Evolutionary conservation across 1,284 basidiomycete species (phyloP), one percentile per base, ranked within the genome.

Genomic region (Ceratobasidium sp.): DNA sequence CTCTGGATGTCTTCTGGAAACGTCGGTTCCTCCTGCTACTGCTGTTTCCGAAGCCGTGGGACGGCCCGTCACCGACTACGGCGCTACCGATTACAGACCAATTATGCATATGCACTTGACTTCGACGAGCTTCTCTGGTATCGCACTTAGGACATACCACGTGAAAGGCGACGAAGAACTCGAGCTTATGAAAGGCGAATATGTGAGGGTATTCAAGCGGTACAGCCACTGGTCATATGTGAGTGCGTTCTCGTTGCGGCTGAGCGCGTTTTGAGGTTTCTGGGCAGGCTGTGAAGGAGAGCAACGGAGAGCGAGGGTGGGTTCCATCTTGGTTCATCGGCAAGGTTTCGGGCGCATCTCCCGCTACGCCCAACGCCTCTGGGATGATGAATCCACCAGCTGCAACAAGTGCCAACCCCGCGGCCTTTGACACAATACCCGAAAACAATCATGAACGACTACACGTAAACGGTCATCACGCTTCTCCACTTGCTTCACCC

Each of bases 181-280:
- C 80, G 91, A 93, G 80, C 86, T 99, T 55, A 88, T 88, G 75
- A 97, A 96, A 83, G 96, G 96, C 81, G 95, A 98, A 83, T 87
- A 90, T 23, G 83, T 99, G 79, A 88, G 96, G 79, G 97, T 99
- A 64, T 98, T 98, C 87, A 99, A 98, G 87, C 91, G 95, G 82
- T 99, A 98, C 84, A 98, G 98, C 81, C 95, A 97, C 86, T 98
- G 96, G 96, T 96, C 93, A 85, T 96, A 96, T 85, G 92, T 93
- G 81, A 78, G 90, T 87, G n/a, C 77, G 66, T 79, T 55, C 30
- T 62, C 60, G 65, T 38, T 18, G 77, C 44, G 66, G 59, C 64
- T 65, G 38, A 10, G 38, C 38, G 38, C 10, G 38, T 41, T 41
- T 41, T 41, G 38, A 41, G 6, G 38, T 10, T 41, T 10, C 38